Conservation (phyloP, 371 early-diverging fungal species). For the Actinomucor elegans region DNA sequence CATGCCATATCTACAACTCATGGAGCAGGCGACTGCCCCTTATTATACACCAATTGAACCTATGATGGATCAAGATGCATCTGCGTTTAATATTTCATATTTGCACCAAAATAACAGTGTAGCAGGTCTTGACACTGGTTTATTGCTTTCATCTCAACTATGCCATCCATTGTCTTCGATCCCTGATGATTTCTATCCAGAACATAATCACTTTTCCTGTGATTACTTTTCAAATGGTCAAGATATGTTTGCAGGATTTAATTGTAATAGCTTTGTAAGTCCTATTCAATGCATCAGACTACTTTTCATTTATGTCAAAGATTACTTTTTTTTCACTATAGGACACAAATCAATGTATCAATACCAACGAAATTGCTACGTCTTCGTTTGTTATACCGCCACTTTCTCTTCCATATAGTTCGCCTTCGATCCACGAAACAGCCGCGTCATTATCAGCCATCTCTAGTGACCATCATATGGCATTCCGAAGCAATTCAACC, state of each 20-base stretch:
- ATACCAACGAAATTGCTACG: too few relatives aligned
- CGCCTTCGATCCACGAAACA: constrained; percentile 3
- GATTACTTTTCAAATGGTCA: constrained; percentile 1
- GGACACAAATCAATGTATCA: neutral
- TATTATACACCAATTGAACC: constrained; percentile 9
- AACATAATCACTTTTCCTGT: neutral
- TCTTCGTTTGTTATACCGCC: neutral
- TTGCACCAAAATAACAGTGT: neutral
- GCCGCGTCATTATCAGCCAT: constrained; percentile 2
- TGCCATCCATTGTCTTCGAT: neutral
- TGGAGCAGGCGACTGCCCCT: constrained; percentile 3
- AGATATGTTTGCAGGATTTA: constrained; percentile 2
- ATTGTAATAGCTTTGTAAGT: constrained; percentile 8
- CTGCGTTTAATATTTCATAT: constrained; percentile 3
- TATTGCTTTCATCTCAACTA: neutral
- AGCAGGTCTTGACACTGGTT: constrained; percentile 4
- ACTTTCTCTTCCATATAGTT: neutral
- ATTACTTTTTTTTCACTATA: too few relatives aligned
- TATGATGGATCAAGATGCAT: neutral
- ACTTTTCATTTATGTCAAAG: too few relatives aligned
- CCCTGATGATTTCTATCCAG: neutral
- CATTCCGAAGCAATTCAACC: constrained; percentile 4
- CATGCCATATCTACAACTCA: constrained; percentile 3
- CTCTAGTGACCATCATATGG: neutral
- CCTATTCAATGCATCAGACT: neutral